Evolutionary conservation across 2,329 filamentous ascomycete genomes (phyloP).

Genomic region (Ceratocystis albifundus): DNA sequence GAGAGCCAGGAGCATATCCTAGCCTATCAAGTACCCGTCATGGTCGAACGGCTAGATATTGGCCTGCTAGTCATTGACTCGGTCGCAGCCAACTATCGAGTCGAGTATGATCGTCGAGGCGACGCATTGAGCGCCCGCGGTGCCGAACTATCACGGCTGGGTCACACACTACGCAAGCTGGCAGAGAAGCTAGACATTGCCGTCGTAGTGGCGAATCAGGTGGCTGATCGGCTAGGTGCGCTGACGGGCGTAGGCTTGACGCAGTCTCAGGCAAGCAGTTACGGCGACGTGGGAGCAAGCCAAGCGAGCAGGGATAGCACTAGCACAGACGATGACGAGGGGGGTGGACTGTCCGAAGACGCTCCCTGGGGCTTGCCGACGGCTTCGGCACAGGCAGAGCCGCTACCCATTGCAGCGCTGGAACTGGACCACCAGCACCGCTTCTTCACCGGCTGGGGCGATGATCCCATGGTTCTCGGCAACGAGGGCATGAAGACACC

Average conservation of each 20-base stretch:
- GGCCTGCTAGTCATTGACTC: constrained; percentile 82
- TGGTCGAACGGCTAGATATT: constrained; percentile 61
- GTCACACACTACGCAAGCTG: constrained; percentile 61
- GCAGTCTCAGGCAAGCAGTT: constrained; percentile 8
- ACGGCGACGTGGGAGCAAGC: background rate
- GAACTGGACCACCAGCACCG: constrained; percentile 79
- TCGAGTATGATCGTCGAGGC: constrained; percentile 53
- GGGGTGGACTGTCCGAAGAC: constrained; percentile 27
- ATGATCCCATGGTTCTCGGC: constrained; percentile 40
- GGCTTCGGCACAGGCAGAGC: constrained; percentile 27
- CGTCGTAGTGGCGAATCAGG: constrained; percentile 88
- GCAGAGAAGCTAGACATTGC: constrained; percentile 65
- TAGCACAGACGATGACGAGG: constrained; percentile 25
- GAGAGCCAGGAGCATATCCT: constrained; percentile 94
- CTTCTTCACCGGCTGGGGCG: constrained; percentile 94
- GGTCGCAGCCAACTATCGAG: constrained; percentile 89
- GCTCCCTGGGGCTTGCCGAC: constrained; percentile 27
- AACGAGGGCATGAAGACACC: constrained; percentile 58
- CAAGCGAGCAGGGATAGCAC: constrained; percentile 25
- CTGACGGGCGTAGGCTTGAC: constrained; percentile 25
- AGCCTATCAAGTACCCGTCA: constrained; percentile 80
- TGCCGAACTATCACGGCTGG: constrained; percentile 63
- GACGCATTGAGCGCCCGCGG: constrained; percentile 61
- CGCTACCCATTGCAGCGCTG: constrained; percentile 43
- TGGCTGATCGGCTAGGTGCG: constrained; percentile 66